Conservation (phyloP, 2,329 filamentous ascomycete species). For the Verticillium albo-atrum region DNA sequence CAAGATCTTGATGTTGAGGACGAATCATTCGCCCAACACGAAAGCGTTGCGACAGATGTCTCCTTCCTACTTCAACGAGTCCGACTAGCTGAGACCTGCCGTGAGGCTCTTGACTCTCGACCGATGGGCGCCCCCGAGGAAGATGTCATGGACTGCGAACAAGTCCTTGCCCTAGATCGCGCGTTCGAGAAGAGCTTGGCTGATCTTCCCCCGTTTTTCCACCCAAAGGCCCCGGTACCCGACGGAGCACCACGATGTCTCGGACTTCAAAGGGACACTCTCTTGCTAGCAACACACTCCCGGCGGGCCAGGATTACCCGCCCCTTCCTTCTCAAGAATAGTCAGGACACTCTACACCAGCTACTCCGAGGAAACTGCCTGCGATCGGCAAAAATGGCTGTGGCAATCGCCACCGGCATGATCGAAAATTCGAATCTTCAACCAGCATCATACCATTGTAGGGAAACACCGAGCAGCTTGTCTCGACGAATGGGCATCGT, state of each 20-base stretch:
- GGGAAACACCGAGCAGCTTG: neutral
- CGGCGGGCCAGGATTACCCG: conserved; percentile 19
- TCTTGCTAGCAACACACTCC: conserved; percentile 16
- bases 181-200: conserved; percentile 16
- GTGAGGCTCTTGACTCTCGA: conserved; percentile 26
- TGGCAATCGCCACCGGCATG: conserved; percentile 14
- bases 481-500: conserved; percentile 13
- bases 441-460: neutral
- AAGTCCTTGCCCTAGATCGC: conserved; percentile 25
- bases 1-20: conserved; percentile 25
- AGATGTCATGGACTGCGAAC: conserved; percentile 25
- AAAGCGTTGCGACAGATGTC: conserved; percentile 25
- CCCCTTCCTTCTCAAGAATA: conserved; percentile 18
- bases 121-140: conserved; percentile 16
- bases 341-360: conserved; percentile 1
- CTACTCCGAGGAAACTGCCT: conserved; percentile 15
- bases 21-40: conserved; percentile 22
- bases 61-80: conserved; percentile 33
- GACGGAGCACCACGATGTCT: conserved; percentile 8
- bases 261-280: conserved; percentile 14
- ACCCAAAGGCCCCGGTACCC: conserved; percentile 8
- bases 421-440: conserved; percentile 8
- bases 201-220: conserved; percentile 14
- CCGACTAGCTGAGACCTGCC: conserved; percentile 30
- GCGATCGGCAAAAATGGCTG: conserved; percentile 16